Evolutionary conservation across 768 basidiomycete genomes (phyloP).

Genomic region (Mycena alexandri): DNA sequence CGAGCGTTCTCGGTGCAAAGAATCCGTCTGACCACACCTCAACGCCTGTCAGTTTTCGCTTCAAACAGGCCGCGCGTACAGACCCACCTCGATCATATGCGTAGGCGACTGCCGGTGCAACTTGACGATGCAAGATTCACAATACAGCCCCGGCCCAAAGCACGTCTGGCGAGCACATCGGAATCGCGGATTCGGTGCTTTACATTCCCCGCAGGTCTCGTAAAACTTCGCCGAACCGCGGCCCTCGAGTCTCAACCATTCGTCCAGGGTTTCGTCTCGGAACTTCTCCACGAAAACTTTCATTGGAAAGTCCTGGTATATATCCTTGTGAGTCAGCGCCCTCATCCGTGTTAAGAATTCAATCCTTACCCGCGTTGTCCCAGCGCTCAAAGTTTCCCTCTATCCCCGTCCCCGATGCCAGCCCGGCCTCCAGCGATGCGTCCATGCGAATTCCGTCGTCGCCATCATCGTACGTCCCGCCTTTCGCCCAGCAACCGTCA

Average conservation of each 20-base stretch:
- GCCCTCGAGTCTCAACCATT: not conserved
- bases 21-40: not conserved
- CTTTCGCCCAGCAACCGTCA: not conserved
- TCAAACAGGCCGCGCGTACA: too few relatives aligned
- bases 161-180: not conserved
- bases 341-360: too few relatives aligned
- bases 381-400: slow-evolving; percentile 2
- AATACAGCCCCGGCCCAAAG: not conserved
- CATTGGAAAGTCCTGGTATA: slow-evolving; percentile 1
- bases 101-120: not conserved
- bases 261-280: not conserved
- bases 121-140: not conserved
- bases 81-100: not conserved
- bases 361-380: slow-evolving; percentile 7
- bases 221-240: not conserved
- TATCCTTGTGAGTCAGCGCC: too few relatives aligned
- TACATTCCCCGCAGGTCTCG: not conserved
- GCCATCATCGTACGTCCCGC: too few relatives aligned
- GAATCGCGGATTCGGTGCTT: not conserved
- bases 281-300: not conserved
- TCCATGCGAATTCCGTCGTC: too few relatives aligned
- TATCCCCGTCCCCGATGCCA: too few relatives aligned
- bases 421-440: too few relatives aligned
- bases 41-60: too few relatives aligned
- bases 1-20: not conserved